Percentiles rank a stretch among this genome's conserved stretches.
phyloP scores from a whole-genome alignment of 2,329 filamentous ascomycete genomes.

The Lizonia empirigonia region DNA sequence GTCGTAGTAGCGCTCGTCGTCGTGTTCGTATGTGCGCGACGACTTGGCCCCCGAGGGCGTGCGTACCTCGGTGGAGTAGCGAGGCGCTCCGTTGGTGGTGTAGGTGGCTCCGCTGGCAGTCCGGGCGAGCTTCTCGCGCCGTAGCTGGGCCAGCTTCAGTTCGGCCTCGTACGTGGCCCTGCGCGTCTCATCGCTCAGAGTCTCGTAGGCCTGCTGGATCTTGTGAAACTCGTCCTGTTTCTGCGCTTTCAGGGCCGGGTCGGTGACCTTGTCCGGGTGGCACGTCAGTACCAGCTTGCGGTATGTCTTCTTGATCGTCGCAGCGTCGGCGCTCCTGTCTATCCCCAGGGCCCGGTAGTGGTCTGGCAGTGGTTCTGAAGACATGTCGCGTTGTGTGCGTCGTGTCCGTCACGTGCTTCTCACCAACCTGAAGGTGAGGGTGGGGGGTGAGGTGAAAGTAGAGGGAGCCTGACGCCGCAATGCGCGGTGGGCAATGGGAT shows the following conservation, averaged over 20 bases:
- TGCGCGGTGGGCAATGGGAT: conserved; percentile 5
- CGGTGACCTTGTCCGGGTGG: conserved; percentile 89
- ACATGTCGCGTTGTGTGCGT: conserved; percentile 40
- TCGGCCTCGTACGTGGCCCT: conserved; percentile 79
- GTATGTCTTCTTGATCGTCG: conserved; percentile 78
- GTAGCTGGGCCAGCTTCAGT: conserved; percentile 68
- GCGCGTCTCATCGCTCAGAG: conserved; percentile 77
- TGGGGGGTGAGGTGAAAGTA: background rate
- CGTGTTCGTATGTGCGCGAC: conserved; percentile 19
- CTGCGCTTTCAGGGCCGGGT: conserved; percentile 73
- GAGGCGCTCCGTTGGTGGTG: conserved; percentile 25
- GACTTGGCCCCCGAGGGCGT: conserved; percentile 23
- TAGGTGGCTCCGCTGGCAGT: conserved; percentile 27
- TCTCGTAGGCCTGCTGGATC: conserved; percentile 91
- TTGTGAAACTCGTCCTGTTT: conserved; percentile 90
- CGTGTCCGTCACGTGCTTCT: background rate
- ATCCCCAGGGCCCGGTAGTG: conserved; percentile 81
- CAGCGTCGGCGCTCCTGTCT: conserved; percentile 69
- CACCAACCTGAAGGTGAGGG: conserved; percentile 1
- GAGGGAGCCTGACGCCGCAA: conserved; percentile 8
- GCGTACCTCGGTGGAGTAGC: conserved; percentile 44
- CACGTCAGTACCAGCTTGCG: conserved; percentile 86
- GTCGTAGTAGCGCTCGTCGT: conserved; percentile 49
- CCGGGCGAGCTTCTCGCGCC: conserved; percentile 59
- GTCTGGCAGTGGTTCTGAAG: conserved; percentile 63